These are phyloP conservation scores for Lepiota brunneoincarnata DNA, from an alignment of 768 basidiomycete species.

Conservation along the genomic window DNA sequence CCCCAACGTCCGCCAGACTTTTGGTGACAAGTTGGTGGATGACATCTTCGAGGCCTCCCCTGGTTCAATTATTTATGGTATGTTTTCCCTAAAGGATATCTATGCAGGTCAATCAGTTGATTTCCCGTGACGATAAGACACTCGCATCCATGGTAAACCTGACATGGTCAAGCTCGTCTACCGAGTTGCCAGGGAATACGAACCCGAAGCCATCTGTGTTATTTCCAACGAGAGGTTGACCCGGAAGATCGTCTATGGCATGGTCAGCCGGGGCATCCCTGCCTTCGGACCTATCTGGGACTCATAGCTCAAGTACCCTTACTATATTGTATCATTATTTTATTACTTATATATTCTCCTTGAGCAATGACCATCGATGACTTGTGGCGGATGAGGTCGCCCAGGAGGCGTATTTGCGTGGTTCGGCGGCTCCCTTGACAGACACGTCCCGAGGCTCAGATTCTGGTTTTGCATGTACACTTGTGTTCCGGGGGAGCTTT, in stretches of 20 bases:
- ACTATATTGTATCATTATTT: no score
- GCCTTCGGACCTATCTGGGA: constrained; percentile 42
- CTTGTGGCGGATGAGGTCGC: no score
- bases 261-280: constrained; percentile 37
- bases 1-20: constrained; percentile 36
- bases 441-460: no score
- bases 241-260: constrained; percentile 35
- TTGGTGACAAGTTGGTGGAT: constrained; percentile 37
- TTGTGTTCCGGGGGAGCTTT: no score
- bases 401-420: no score
- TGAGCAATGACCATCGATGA: no score
- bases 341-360: no score
- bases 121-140: constrained; percentile 22
- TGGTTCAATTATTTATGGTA: constrained; percentile 34
- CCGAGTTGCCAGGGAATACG: constrained; percentile 32
- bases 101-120: neutral
- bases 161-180: constrained; percentile 39
- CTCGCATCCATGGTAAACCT: constrained; percentile 34
- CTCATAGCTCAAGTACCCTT: constrained; percentile 20
- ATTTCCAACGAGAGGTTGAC: constrained; percentile 40
- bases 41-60: constrained; percentile 36
- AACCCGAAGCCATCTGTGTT: constrained; percentile 40
- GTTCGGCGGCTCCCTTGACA: no score
- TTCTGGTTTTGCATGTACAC: no score
- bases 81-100: neutral